Base-by-base conservation (phyloP, 78 protist genomes). In the Creolimax fragrantissima region DNA sequence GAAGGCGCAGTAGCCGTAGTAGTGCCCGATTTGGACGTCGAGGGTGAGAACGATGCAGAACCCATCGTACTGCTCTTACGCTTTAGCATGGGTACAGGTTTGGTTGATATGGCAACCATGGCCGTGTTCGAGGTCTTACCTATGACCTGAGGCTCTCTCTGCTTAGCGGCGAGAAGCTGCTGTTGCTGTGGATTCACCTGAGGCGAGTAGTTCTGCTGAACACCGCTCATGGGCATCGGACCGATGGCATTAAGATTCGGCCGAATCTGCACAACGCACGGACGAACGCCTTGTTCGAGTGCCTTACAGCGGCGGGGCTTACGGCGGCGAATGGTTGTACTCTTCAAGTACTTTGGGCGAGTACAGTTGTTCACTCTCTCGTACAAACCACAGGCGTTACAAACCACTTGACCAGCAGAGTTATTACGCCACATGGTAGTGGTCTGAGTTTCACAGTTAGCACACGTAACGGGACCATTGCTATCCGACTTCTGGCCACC, bases 301-400 rank as follows among this genome's bases (percentile, higher is more conserved):
- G 35, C 44, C 35, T 83, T 6, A 41, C 86, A 24, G 6, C 86
- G 86, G 7, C 86, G 86, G 5, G 86, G 86, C 86, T 83, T 83
- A 5, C 86, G 7, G 7, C 86, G 86, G 37, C 35, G 86, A 11
- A 83, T 83, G 7, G 7, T 83, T 24, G 35, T 11, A 42, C 17
- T 86, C n/a, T 32, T 41, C 44, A 86, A 4, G 44, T 42, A 5
- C 58, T 42, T 17, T 6, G 90, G 90, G 4, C 90, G 90, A 32
- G 5, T 4, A 3, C 3, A 7, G 32, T 88, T 43, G 45, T 88
- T 5, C 2, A 88, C 66, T 4, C 36, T 3, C 81, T 88, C 6
- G 88, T 91, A 91, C 4, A 91, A 47, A 3, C 93, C 93, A 17
- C 93, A 91, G 11, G 93, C 90, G 6, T 91, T 91, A 74, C 93